Percentiles rank a stretch among this genome's conserved stretches.
phyloP scores from a whole-genome alignment of 768 basidiomycete genomes.

The Termitomyces heimii region DNA sequence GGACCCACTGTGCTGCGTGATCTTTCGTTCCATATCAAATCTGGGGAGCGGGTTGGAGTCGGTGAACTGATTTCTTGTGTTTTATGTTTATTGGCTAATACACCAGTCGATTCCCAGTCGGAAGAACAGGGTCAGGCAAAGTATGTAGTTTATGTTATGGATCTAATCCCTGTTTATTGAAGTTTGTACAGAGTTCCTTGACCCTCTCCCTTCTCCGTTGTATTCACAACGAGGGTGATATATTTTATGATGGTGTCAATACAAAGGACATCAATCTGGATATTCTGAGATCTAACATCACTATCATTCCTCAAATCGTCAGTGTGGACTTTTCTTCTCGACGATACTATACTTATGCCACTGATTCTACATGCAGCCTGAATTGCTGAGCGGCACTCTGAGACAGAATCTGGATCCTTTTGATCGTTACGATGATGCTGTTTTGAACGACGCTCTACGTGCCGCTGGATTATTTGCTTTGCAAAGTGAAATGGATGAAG shows the following conservation, averaged over 20 bases:
- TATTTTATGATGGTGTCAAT: constrained; percentile 49
- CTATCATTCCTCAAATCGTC: constrained; percentile 50
- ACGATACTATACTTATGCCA: background rate
- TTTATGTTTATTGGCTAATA: background rate
- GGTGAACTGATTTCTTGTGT: constrained; percentile 15
- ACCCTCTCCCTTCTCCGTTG: constrained; percentile 51
- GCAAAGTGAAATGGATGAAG: constrained; percentile 37
- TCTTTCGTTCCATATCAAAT: constrained; percentile 43
- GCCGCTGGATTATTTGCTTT: constrained; percentile 35
- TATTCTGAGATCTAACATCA: constrained; percentile 49
- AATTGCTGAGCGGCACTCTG: constrained; percentile 55
- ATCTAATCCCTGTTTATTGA: background rate
- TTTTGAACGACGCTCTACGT: constrained; percentile 31
- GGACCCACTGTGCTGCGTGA: constrained; percentile 51
- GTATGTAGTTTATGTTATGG: constrained; percentile 11
- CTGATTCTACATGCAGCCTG: constrained; percentile 23
- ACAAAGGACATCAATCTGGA: constrained; percentile 49
- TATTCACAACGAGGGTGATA: constrained; percentile 50
- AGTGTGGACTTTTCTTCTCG: constrained; percentile 9
- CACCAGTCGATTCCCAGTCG: constrained; percentile 21
- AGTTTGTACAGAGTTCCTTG: constrained; percentile 40
- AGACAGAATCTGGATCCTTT: constrained; percentile 69
- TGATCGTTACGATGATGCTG: constrained; percentile 46
- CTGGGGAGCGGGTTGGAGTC: constrained; percentile 57
- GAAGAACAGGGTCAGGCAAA: constrained; percentile 42